These are phyloP conservation scores for Pelargonium nanum DNA, from an alignment of 345 rosid genomes.

Conservation along the genomic window DNA sequence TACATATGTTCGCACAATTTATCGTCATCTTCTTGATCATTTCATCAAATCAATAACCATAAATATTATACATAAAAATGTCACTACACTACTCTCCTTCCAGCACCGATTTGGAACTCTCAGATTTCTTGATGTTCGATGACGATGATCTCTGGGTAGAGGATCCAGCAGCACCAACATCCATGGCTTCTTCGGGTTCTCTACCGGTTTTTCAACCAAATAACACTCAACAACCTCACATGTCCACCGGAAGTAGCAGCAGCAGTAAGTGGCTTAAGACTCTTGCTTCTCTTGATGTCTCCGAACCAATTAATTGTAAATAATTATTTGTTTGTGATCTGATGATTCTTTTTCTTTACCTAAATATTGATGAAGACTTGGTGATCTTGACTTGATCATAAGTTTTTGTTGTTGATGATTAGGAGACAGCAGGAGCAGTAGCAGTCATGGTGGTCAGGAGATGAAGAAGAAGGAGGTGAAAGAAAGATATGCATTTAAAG, in stretches of 20 bases:
- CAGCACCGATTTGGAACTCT: conserved; percentile 32
- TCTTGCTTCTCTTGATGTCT: too few relatives aligned
- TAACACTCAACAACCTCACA: conserved; percentile 15
- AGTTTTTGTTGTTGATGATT: neutral
- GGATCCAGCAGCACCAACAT: conserved; percentile 24
- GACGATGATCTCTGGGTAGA: conserved; percentile 47
- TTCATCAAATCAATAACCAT: too few relatives aligned
- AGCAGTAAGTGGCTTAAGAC: conserved; percentile 19
- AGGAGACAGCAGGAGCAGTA: neutral
- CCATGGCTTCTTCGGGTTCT: conserved; percentile 21
- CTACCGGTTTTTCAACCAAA: conserved; percentile 23
- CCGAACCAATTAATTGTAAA: too few relatives aligned
- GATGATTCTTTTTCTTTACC: too few relatives aligned
- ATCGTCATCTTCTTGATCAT: too few relatives aligned
- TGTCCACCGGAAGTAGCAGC: conserved; percentile 19
- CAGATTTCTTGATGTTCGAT: conserved; percentile 38
- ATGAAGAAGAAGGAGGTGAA: conserved; percentile 33
- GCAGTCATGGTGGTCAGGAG: too few relatives aligned
- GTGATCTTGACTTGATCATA: neutral
- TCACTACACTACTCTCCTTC: neutral
- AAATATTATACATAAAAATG: neutral
- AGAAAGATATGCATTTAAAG: conserved; percentile 70
- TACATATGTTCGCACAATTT: neutral
- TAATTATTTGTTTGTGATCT: too few relatives aligned
- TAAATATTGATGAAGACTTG: too few relatives aligned